Evolutionary conservation across 2,329 filamentous ascomycete species (phyloP), one percentile per base, ranked within the genome.

Genomic region (Chaetomiaceae sp.): DNA sequence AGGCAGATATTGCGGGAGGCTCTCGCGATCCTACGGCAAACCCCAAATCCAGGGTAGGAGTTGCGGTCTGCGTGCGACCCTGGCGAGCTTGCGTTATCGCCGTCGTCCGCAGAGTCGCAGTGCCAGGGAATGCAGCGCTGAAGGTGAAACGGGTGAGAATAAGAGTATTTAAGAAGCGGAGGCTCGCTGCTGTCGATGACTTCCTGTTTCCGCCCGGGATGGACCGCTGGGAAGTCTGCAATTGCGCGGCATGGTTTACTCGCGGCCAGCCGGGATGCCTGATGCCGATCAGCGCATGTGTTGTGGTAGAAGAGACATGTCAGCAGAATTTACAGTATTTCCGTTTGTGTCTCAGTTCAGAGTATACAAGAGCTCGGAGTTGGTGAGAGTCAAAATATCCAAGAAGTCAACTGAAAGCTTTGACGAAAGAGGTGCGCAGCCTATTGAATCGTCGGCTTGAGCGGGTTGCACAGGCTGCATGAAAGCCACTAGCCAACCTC

Each of bases 131-230:
- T 21, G 35, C 40, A 45, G 35, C 34, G 9, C 40, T 46, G 51
- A 48, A 50, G 20, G n/a, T 50, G 51, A 50, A 50, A 54, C 43
- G 31, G n/a, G n/a, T n/a, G n/a, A n/a, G n/a, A n/a, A n/a, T n/a
- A n/a, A 40, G 38, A 19, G 27, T 13, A 30, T 46, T 30, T 33
- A 46, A 46, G 37, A 34, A 34, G 51, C 42, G 41, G 51, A 50
- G 42, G 47, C 27, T n/a, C 5, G 25, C n/a, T n/a, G n/a, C 14
- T 49, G 51, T 47, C 51, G 51, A 50, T 50, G 46, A 40, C 38
- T 49, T 44, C 50, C 50, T 45, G 40, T 45, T 53, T 53, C 5
- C 17, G 21, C 21, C 41, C 45, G 35, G 45, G 27, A 47, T 43
- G 42, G 43, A 50, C 42, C 21, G 30, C 13, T 17, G 43, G 41